These are phyloP conservation scores for Corchorus capsularis DNA, from an alignment of 345 rosid species.

Conservation along the genomic window DNA sequence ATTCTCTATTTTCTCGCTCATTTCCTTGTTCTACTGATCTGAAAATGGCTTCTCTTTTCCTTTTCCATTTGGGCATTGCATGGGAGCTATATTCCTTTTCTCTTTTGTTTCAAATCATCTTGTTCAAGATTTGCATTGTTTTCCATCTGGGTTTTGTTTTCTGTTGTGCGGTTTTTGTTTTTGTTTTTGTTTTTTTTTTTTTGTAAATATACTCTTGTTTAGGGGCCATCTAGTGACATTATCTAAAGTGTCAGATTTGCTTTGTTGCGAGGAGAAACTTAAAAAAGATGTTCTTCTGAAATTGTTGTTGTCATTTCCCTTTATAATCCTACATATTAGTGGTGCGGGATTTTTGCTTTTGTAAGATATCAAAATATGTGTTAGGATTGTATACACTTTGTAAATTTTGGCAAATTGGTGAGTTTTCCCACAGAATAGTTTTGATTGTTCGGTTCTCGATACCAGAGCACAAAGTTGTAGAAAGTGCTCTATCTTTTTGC, in stretches of 20 bases:
- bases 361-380: too few relatives aligned
- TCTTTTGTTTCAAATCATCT: background rate
- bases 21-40: background rate
- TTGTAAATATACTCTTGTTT: background rate
- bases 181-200: too few relatives aligned
- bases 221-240: background rate
- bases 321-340: too few relatives aligned
- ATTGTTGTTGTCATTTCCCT: too few relatives aligned
- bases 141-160: background rate
- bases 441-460: background rate
- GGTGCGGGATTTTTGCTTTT: too few relatives aligned
- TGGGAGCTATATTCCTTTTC: background rate
- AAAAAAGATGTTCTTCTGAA: too few relatives aligned
- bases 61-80: background rate
- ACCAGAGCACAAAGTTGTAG: background rate
- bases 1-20: background rate
- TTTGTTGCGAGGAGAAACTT: too few relatives aligned
- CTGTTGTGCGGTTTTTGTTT: background rate
- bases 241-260: constrained; percentile 15
- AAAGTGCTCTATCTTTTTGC: background rate
- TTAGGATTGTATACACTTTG: background rate
- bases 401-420: background rate
- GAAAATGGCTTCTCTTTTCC: background rate
- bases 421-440: background rate
- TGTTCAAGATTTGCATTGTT: constrained; percentile 4